Base-by-base conservation (phyloP, 1,284 basidiomycete species). In the Naganishia albida region DNA sequence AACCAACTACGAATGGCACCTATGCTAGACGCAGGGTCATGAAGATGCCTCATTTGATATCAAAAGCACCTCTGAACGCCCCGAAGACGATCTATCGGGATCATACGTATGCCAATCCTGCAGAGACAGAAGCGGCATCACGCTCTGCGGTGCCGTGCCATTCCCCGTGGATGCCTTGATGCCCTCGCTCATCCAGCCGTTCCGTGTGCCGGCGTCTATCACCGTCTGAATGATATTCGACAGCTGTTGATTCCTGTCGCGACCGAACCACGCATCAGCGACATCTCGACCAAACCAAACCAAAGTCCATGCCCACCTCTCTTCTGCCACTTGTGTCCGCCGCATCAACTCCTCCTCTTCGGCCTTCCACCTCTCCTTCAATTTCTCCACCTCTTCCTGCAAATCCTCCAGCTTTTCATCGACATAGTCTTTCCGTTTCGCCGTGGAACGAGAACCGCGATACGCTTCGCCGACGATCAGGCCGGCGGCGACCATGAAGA, bases 401-500 rank as follows among this genome's bases (percentile, higher is more conserved):
- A 89, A 69, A 7, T 72, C 72, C 10, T 84, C 82, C 16, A 90
- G 80, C 62, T 85, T 82, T 56, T 92, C 90, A 67, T 88, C 85
- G 2, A 93, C 87, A 54, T 81, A 80, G 71, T 90, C 89, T 57
- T 90, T 80, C 49, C 90, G 85, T 74, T 86, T 89, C 0, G 85
- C 83, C 66, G 88, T 83, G 72, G 84, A 90, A 40, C 88, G 81
- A 0, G 88, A 89, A 0, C 86, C 85, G 6, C 91, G 86, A 82
- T 85, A 93, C 44, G 86, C 81, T 77, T 94, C 91, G 3, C 88
- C 88, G 2, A 93, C 69, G 57, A 93, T 91, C 7, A 93, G 80
- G 0, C 80, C 78, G 0, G 87, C 87, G 0, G 90, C 91, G 3
- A 94, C 91, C 7, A 82, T 70, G 76, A 94, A 93, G 4, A 94